Percentiles rank a stretch among this genome's conserved stretches.
phyloP scores from a whole-genome alignment of 108 stramenopile genomes.

The Cyclotella atomus region DNA sequence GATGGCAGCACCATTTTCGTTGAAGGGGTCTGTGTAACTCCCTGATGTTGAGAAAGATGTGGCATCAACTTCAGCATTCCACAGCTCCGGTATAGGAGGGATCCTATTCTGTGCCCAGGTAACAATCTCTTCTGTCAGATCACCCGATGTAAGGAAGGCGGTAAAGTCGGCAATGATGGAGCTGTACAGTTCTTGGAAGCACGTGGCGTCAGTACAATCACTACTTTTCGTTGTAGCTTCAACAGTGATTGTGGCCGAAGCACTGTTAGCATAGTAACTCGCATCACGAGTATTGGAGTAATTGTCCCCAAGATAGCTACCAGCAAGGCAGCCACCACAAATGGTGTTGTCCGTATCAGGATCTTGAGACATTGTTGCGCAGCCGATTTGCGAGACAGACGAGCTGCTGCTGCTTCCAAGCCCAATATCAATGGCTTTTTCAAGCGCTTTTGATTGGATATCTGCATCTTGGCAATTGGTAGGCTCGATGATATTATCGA shows the following conservation, averaged over 20 bases:
- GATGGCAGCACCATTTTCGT: neutral
- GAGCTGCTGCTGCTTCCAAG: conserved; percentile 11
- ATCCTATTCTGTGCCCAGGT: neutral
- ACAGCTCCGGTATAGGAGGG: conserved; percentile 17
- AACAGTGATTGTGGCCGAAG: neutral
- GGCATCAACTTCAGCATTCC: neutral
- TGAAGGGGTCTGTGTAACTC: conserved; percentile 14
- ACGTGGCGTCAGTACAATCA: conserved; percentile 7
- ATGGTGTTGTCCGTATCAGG: conserved; percentile 21
- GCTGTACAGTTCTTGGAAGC: conserved; percentile 10
- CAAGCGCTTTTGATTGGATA: conserved; percentile 21
- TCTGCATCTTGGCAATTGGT: conserved; percentile 36
- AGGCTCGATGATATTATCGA: conserved; percentile 11
- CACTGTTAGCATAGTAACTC: neutral
- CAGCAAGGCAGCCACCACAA: conserved; percentile 31
- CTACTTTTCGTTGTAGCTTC: conserved; percentile 12
- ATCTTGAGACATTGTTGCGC: conserved; percentile 15
- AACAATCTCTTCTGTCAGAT: conserved; percentile 14
- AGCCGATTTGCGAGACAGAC: conserved; percentile 27
- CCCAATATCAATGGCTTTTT: conserved; percentile 20
- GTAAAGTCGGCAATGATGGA: conserved; percentile 20
- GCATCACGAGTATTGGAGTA: neutral
- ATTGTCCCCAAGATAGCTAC: conserved; percentile 2
- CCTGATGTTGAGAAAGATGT: conserved; percentile 15
- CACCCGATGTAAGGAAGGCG: conserved; percentile 1